phyloP scores from a whole-genome alignment of 257 asterid species.

The Sherardia arvensis region DNA sequence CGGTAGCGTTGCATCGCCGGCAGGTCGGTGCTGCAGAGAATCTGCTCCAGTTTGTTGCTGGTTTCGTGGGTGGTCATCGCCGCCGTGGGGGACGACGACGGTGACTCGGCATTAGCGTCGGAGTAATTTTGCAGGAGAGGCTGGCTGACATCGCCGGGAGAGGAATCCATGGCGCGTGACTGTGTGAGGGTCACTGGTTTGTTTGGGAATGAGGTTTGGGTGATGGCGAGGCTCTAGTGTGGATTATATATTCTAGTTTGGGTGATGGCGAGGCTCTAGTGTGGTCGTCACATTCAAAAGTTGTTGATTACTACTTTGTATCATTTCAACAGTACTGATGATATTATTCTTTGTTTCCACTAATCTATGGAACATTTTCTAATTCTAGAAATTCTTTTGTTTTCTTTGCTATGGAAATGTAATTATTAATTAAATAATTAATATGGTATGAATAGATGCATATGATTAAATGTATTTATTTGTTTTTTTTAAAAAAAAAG shows the following conservation, averaged over 20 bases:
- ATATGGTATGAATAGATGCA: too few relatives aligned
- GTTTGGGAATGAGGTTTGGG: neutral
- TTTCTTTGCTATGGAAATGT: too few relatives aligned
- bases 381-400: too few relatives aligned
- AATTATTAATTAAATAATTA: too few relatives aligned
- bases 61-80: neutral
- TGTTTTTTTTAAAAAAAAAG: too few relatives aligned
- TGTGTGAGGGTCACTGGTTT: neutral
- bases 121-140: neutral
- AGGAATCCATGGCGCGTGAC: neutral
- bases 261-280: neutral
- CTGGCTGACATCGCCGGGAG: neutral
- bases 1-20: conserved; percentile 4
- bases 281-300: neutral
- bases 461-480: too few relatives aligned
- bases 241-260: neutral
- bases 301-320: neutral
- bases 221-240: neutral
- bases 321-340: too few relatives aligned
- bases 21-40: neutral
- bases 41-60: neutral
- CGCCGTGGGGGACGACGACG: neutral
- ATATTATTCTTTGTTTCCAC: too few relatives aligned
- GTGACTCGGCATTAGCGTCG: neutral
- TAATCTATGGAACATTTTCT: too few relatives aligned